Evolutionary conservation across 306 rosid genomes (phyloP), one percentile per base, ranked within the genome.

Genomic region (Bauhinia variegata): DNA sequence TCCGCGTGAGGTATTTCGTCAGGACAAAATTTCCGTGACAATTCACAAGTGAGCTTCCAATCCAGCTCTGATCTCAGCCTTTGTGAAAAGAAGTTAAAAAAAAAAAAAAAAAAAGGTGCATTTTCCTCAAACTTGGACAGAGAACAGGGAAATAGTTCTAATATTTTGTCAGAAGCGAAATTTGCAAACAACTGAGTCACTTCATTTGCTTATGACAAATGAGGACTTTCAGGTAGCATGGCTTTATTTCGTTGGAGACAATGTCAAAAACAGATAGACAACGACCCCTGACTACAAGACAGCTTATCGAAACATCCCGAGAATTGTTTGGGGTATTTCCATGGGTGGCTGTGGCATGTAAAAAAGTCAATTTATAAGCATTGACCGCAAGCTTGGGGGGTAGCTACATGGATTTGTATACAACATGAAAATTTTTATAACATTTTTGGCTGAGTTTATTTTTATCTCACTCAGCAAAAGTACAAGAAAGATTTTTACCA

Each of bases 251-350:
- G 7, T 12, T 47, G 15, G 52, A 47, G 52, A 6, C 6, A 13
- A 44, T 13, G 23, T 13, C 18, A 47, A n/a, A 6, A 5, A 6
- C 8, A 47, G 8, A 4, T 4, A 47, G 16, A 47, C 53, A 13
- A 4, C 6, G 53, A 47, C 53, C 7, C 15, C 53, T 47, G 10
- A 47, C 18, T 47, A 9, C 18, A 47, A 14, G 14, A 47, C 1
- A 15, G 7, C 14, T 7, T n/a, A 50, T 3, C 8, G 6, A 16
- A 8, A 13, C 7, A 43, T 10, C 16, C 15, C 16, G 13, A 12
- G 15, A 43, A n/a, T 55, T n/a, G 60, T 57, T 34, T 16, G 4
- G 11, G 39, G 46, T 19, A 57, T 36, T 57, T 36, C 63, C 62
- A 34, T 33, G 12, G 12, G 2, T 57, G 7, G 60, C 60, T n/a